A percentile compares a stretch with the other conserved stretches of the same genome.
Conservation (phyloP, 2,329 filamentous ascomycete species). For the Fusarium mangiferae region DNA sequence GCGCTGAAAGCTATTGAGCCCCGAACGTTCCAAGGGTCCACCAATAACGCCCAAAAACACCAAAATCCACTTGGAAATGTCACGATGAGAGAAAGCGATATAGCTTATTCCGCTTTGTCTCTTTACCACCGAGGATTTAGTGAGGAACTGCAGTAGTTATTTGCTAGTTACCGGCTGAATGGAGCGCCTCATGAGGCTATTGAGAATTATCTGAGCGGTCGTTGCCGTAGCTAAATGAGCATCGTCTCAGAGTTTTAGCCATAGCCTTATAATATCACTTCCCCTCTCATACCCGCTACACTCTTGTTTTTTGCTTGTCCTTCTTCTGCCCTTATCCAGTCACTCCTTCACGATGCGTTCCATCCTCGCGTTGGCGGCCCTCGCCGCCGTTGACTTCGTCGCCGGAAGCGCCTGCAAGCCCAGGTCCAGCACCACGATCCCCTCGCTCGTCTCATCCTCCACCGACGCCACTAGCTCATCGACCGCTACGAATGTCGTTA, state of each 20-base stretch:
- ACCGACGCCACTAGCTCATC: not conserved
- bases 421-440: not conserved
- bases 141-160: rapidly evolving
- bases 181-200: not conserved
- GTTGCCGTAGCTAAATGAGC: not conserved
- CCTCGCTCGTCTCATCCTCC: not conserved
- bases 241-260: not conserved
- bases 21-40: not conserved
- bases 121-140: rapidly evolving
- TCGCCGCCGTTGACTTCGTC: not conserved
- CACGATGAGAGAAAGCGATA: not conserved
- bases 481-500: not conserved
- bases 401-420: conserved; percentile 2
- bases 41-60: not conserved
- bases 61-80: not conserved
- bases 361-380: not conserved
- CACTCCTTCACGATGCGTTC: not conserved
- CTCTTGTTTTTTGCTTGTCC: rapidly evolving
- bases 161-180: not conserved
- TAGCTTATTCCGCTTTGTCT: not conserved
- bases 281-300: rapidly evolving
- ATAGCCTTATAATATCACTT: not conserved
- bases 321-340: rapidly evolving
- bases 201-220: not conserved
- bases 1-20: not conserved